Evolutionary conservation across 139 green algal species (phyloP), one percentile per base, ranked within the genome.

Genomic region (Chlorella sp.): DNA sequence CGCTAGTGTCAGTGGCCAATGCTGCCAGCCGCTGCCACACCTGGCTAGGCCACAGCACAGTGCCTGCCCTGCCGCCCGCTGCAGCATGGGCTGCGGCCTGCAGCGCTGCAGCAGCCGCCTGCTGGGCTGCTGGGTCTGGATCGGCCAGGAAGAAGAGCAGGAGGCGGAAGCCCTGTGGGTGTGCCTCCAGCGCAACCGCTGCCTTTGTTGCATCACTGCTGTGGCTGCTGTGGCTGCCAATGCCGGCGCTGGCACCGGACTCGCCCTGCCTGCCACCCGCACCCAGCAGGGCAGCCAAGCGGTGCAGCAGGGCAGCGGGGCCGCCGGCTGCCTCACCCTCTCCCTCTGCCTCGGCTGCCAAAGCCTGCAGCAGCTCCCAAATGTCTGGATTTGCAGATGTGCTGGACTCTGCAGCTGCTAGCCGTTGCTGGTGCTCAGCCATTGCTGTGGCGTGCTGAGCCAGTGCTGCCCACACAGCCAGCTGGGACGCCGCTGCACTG

Each of bases 21-120:
- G 57, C 57, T 12, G 69, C 60, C 67, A 86, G 44, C 28, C 81
- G 81, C 5, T 80, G 67, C 72, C 73, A 86, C 57, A 86, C 81
- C 18, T 47, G 28, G 7, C 44, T 6, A 16, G 81, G 81, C 81
- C 81, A 86, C 9, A 81, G 57, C 67, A 81, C 57, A 13, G 62
- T 21, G 3, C 12, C 72, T 20, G 36, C 2, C 5, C 28, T 38
- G 26, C 34, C 15, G 17, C 20, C 63, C 0, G 28, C 63, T 0
- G 76, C 76, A 17, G 76, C 76, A 3, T 15, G 25, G 26, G 21
- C 57, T 34, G 60, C 76, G 1, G 78, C 78, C 39, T 63, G 44
- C 23, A 83, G 63, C 9, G 78, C 63, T 0, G 78, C 62, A 2
- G 18, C 28, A 17, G 78, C 63, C 5, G 39, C 63, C 3, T 41